phyloP scores from a whole-genome alignment of 1,284 basidiomycete genomes.

The Trichosporon sp. region DNA sequence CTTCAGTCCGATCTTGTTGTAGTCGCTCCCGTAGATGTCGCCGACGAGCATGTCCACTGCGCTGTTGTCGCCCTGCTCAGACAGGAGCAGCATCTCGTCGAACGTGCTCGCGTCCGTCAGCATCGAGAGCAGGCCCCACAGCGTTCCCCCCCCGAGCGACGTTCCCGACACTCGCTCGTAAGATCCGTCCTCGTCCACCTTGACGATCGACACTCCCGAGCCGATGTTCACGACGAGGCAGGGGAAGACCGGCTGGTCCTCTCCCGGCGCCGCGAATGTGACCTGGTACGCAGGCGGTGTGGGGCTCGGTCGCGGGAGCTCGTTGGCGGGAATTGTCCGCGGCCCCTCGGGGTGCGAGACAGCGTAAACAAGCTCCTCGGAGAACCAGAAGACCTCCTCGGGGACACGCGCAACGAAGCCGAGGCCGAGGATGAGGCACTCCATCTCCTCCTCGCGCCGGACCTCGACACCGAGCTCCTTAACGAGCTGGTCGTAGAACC shows the following conservation, averaged over 20 bases:
- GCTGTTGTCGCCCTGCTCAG: constrained; percentile 88
- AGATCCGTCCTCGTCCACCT: constrained; percentile 88
- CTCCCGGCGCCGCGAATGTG: constrained; percentile 66
- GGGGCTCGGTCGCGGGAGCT: constrained; percentile 81
- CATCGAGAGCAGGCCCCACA: constrained; percentile 93
- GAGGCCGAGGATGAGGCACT: constrained; percentile 92
- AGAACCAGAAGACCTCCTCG: constrained; percentile 98
- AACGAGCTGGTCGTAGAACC: constrained; percentile 80
- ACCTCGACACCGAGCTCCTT: constrained; percentile 78
- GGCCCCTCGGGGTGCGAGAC: constrained; percentile 61
- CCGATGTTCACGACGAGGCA: constrained; percentile 98
- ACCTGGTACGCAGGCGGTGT: constrained; percentile 86
- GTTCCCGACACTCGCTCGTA: constrained; percentile 98
- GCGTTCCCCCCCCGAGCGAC: constrained; percentile 95
- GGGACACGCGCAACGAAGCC: constrained; percentile 94
- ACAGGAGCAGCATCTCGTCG: constrained; percentile 91
- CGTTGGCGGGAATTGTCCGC: constrained; percentile 35
- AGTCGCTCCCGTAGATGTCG: constrained; percentile 96
- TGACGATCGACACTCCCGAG: constrained; percentile 95
- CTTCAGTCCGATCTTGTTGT: constrained; percentile 88
- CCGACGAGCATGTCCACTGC: constrained; percentile 98
- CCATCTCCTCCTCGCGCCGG: constrained; percentile 94
- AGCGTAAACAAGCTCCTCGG: constrained; percentile 87
- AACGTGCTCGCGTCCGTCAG: constrained; percentile 94
- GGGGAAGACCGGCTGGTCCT: constrained; percentile 76